Conservation (phyloP, 2,329 filamentous ascomycete species). For the Ceratocystis huliohia region DNA sequence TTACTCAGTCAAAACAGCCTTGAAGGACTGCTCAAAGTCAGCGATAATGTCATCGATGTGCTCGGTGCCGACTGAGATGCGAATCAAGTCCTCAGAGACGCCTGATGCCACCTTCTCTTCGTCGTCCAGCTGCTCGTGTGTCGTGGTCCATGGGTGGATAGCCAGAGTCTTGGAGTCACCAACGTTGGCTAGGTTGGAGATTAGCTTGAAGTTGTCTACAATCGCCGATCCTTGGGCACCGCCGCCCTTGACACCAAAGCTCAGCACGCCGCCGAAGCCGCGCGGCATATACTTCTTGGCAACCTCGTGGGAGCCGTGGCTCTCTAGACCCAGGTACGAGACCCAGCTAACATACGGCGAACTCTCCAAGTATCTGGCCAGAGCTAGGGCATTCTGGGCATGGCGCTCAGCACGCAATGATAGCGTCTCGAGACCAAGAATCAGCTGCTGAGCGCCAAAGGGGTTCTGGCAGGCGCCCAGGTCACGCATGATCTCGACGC, state of each 20-base stretch:
- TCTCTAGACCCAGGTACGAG: slow-evolving; percentile 77
- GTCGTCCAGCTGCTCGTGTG: slow-evolving; percentile 79
- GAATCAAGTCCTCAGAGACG: slow-evolving; percentile 69
- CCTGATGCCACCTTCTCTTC: slow-evolving; percentile 70
- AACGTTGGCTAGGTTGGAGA: slow-evolving; percentile 92
- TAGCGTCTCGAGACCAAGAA: slow-evolving; percentile 81
- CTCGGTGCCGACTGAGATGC: slow-evolving; percentile 89
- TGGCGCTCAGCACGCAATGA: slow-evolving; percentile 77
- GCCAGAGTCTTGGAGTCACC: slow-evolving; percentile 91
- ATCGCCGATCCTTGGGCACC: slow-evolving; percentile 71
- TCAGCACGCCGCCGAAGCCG: slow-evolving; percentile 82
- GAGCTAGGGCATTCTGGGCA: slow-evolving; percentile 64
- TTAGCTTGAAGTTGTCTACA: slow-evolving; percentile 87
- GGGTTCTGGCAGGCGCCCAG: slow-evolving; percentile 73
- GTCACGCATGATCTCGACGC: slow-evolving; percentile 84
- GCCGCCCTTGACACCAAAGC: slow-evolving; percentile 85
- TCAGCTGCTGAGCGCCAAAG: slow-evolving; percentile 82
- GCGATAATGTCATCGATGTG: slow-evolving; percentile 96
- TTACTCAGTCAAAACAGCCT: slow-evolving; percentile 33
- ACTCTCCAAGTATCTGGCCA: slow-evolving; percentile 72
- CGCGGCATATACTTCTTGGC: slow-evolving; percentile 79
- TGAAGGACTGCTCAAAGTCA: slow-evolving; percentile 87
- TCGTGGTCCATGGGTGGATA: slow-evolving; percentile 91
- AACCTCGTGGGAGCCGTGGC: slow-evolving; percentile 62
- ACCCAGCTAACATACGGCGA: slow-evolving; percentile 85